A percentile compares a stretch with the other conserved stretches of the same genome.
These are phyloP conservation scores for Fusarium sambucinum DNA, from an alignment of 2,329 filamentous ascomycete species.

Conservation along the genomic window DNA sequence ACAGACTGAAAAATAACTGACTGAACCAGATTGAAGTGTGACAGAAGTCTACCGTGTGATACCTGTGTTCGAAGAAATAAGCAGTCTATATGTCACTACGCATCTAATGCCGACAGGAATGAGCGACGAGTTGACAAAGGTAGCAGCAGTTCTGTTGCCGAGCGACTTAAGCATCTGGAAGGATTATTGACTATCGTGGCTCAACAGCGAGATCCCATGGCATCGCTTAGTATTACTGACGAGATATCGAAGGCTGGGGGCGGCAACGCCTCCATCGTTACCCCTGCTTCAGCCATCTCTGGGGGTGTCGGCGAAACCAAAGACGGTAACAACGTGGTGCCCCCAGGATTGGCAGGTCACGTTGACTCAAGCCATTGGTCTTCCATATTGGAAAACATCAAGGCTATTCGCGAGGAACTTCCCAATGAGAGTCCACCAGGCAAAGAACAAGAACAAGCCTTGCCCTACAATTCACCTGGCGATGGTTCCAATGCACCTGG, in stretches of 20 bases:
- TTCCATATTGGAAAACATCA: slow-evolving; percentile 53
- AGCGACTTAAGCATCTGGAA: slow-evolving; percentile 50
- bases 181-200: slow-evolving; percentile 42
- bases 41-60: slow-evolving; percentile 50
- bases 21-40: slow-evolving; percentile 49
- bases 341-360: slow-evolving; percentile 14
- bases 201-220: background rate
- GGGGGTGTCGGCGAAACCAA: fast-evolving
- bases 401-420: slow-evolving; percentile 50
- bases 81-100: slow-evolving; percentile 46
- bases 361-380: slow-evolving; percentile 53
- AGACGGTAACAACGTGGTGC: fast-evolving
- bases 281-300: background rate
- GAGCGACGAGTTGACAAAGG: background rate
- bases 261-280: fast-evolving
- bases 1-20: background rate
- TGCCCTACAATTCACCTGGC: background rate
- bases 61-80: slow-evolving; percentile 48
- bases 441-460: fast-evolving
- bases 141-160: slow-evolving; percentile 17
- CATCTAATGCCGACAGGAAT: slow-evolving; percentile 46
- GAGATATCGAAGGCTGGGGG: fast-evolving
- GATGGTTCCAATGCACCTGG: fast-evolving
- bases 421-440: background rate
- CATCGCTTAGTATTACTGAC: background rate